A percentile compares a stretch with the other conserved stretches of the same genome.
Evolutionary conservation across 345 rosid species (phyloP).

Genomic region (Combretum micranthum): DNA sequence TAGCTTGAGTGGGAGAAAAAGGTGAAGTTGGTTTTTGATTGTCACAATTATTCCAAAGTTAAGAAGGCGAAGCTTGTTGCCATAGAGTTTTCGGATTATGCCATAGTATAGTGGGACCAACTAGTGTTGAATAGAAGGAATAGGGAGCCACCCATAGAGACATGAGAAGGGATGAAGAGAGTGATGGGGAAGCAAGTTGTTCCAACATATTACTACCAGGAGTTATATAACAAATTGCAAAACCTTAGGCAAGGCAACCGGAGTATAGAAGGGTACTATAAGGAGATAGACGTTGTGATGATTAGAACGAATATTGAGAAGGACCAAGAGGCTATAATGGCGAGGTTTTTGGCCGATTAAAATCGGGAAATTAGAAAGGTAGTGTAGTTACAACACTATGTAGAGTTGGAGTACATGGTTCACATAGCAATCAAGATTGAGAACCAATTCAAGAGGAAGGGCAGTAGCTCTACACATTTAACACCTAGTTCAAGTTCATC

Average conservation of each 20-base stretch:
- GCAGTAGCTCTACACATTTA: too few species aligned
- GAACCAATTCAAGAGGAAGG: too few species aligned
- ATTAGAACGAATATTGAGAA: too few species aligned
- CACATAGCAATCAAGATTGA: too few species aligned
- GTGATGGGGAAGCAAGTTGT: background rate
- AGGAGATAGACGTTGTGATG: too few species aligned
- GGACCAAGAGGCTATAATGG: too few species aligned
- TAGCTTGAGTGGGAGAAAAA: background rate
- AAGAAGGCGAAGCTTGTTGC: background rate
- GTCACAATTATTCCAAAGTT: background rate
- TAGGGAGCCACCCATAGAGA: background rate
- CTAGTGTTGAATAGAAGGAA: background rate
- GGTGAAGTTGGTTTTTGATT: background rate
- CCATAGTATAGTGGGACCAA: constrained; percentile 3
- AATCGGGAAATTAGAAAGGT: too few species aligned
- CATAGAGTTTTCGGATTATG: background rate
- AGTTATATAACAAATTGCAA: background rate
- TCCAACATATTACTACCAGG: background rate
- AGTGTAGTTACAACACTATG: too few species aligned
- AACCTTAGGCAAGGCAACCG: background rate
- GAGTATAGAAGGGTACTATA: background rate
- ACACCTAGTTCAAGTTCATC: too few species aligned
- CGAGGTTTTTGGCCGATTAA: too few species aligned
- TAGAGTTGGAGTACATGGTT: too few species aligned
- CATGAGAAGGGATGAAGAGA: background rate